Conservation (phyloP, 768 basidiomycete species). For the Suillus fuscotomentosus region DNA sequence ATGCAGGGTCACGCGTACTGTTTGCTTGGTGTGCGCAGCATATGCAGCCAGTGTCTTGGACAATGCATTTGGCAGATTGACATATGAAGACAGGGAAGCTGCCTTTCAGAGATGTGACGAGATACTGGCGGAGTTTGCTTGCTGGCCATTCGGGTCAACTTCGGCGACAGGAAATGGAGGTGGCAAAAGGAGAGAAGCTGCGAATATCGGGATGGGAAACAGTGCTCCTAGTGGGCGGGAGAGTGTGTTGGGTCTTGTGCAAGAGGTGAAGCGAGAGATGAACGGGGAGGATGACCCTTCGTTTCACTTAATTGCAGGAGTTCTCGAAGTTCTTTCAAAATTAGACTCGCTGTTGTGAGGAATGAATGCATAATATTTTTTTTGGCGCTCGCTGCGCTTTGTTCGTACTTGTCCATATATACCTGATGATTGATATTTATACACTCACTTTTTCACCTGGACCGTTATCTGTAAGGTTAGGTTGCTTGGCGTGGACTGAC, state of each 20-base stretch:
- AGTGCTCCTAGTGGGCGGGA: constrained; percentile 55
- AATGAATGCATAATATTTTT: not conserved
- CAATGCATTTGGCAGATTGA: constrained; percentile 85
- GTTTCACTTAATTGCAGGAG: constrained; percentile 90
- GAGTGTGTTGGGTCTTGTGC: constrained; percentile 69
- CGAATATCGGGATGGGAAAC: constrained; percentile 57
- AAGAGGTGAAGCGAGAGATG: constrained; percentile 74
- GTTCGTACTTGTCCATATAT: not conserved
- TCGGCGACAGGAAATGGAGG: constrained; percentile 32
- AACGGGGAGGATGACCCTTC: constrained; percentile 74
- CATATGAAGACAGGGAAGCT: constrained; percentile 90
- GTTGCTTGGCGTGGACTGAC: not conserved
- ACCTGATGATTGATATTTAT: not conserved
- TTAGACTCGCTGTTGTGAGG: constrained; percentile 64
- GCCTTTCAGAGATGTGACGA: constrained; percentile 95
- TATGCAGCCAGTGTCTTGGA: constrained; percentile 96
- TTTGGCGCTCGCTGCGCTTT: not conserved
- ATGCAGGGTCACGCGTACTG: constrained; percentile 76
- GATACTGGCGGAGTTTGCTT: constrained; percentile 84
- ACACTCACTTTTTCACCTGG: no score
- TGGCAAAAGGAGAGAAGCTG: constrained; percentile 39
- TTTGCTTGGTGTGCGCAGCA: constrained; percentile 85
- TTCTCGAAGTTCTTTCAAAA: constrained; percentile 89
- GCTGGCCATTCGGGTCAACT: constrained; percentile 79
- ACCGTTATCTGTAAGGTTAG: no score